Base-by-base conservation (phyloP, 1,284 basidiomycete genomes). In the Papiliotrema terrestris region DNA sequence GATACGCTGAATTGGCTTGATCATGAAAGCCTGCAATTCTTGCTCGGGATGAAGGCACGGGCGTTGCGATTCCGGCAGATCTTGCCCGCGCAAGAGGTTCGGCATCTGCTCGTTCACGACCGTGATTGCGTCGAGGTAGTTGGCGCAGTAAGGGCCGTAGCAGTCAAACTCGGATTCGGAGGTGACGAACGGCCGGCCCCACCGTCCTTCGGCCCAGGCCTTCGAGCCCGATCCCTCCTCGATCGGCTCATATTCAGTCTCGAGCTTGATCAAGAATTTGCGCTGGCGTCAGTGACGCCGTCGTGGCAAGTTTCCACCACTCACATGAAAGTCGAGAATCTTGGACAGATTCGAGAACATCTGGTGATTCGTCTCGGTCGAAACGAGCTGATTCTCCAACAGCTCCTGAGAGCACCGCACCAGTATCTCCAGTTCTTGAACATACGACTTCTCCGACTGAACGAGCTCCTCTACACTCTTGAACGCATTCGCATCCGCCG, bases 131-230 rank as follows among this genome's bases (percentile, higher is more conserved):
- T 87, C 85, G 39, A 88, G 89, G 77, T 94, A 94, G 78, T 98
- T 98, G 45, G 92, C 92, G 76, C 95, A 98, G 75, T 97, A 98
- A 4, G 94, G 93, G 71, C 96, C 93, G 77, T 99, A 99, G 38
- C 91, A 89, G 46, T 85, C 83, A 72, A 97, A 96, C 65, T 92
- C 89, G 56, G 90, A 84, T 82, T 98, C 95, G 89, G 74, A 73
- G 50, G 78, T 77, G 26, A 80, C 76, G 60, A 94, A 95, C 58
- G 84, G 85, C 55, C 83, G 78, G 44, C 90, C 95, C 95, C 93
- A 98, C 63, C 83, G 84, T 71, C 89, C 93, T 64, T 92, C 89
- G 62, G 84, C 84, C 91, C 90, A 88, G 63, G 88, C 81, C 15
- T 61, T 57, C 4, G 64, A 61, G 1, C 72, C 76, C 25, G 59